Base-by-base conservation (phyloP, 2,329 filamentous ascomycete species). In the Fusarium aywerte region DNA sequence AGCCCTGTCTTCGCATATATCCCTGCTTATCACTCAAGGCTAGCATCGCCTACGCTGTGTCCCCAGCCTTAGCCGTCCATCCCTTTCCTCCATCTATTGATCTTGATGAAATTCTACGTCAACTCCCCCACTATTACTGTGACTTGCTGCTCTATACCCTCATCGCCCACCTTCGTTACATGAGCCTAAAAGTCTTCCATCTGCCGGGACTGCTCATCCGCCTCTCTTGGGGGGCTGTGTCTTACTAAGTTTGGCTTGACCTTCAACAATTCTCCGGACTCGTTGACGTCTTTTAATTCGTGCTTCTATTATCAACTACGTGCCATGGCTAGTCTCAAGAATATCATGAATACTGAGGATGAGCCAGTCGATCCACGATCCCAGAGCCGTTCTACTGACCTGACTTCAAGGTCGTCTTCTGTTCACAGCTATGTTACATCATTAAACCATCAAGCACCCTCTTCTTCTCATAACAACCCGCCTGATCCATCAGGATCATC, bases 281-380 rank as follows among this genome's bases (percentile, higher is more conserved):
- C 71, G 73, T 73, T 74, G 63, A 72, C 65, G 70, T 73, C 73
- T 49, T 70, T 72, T 49, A 63, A 63, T 61, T 65, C 44, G 59
- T 62, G 74, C 77, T 77, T 80, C 79, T 78, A 73, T 77, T 80
- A 76, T 79, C 76, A 73, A 76, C 72, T 70, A 73, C 76, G 75
- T 47, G 76, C 76, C 78, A 86, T 87, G 84, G 80, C 83, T 69
- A 85, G 82, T 73, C 80, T 87, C 68, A 82, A 81, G 72, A 84
- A 84, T 72, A 87, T 87, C 75, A 86, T 87, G 82, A 85, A 86
- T 75, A 78, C 80, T 72, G 82, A 84, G 71, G 83, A 85, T 70
- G 83, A 84, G 70, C 78, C 80, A 65, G 75, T 75, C 61, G 77
- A 80, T 67, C 74, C 80, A 58, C 76, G 75, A 73, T 69, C 77